Evolutionary conservation across 805 yeast species (phyloP).

Genomic region (Barnettozyma sp.): DNA sequence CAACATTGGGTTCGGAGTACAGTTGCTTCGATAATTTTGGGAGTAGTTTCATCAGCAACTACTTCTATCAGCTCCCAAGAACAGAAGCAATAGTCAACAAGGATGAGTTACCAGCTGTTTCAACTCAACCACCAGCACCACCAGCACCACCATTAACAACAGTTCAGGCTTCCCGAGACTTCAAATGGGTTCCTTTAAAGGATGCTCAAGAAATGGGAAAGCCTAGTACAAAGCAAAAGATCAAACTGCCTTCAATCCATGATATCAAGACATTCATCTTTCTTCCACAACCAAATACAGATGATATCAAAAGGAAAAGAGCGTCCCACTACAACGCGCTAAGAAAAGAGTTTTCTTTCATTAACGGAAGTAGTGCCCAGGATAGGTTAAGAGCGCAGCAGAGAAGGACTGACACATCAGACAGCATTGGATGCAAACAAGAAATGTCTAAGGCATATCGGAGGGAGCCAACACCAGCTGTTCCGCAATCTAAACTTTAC

Average conservation of each 20-base stretch:
- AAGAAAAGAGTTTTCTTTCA: not conserved
- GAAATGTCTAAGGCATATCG: not conserved
- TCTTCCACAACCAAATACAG: slow-evolving; percentile 3
- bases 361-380: no score
- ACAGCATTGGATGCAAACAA: no score
- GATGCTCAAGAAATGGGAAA: not conserved
- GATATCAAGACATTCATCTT: slow-evolving; percentile 7
- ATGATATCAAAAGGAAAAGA: slow-evolving; percentile 1
- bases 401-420: no score
- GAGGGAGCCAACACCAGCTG: not conserved
- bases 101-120: no score
- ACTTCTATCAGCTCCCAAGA: no score
- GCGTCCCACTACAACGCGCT: not conserved
- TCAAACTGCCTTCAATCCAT: slow-evolving; percentile 10
- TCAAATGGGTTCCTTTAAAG: not conserved
- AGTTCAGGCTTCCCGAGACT: no score
- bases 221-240: not conserved
- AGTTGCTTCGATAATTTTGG: not conserved
- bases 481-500: not conserved
- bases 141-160: no score
- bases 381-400: no score
- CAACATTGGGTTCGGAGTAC: not conserved
- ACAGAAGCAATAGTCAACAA: no score
- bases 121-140: no score
- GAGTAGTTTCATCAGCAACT: no score